Conservation (phyloP, 129 eudicot genomes). For the Helianthus tuberosus region DNA sequence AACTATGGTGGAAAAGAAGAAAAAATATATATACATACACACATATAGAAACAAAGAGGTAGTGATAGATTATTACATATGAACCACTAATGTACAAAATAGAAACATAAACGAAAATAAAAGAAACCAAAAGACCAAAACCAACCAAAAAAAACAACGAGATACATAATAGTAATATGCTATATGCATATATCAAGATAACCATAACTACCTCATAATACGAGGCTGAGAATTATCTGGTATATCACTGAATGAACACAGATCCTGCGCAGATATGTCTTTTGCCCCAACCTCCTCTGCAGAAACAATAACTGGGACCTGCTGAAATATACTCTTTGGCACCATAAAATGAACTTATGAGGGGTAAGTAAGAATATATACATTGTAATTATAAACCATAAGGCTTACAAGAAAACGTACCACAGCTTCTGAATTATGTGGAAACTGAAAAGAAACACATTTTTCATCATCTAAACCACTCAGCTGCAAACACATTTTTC, state of each 20-base stretch:
- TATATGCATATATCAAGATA: background rate
- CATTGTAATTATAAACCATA: background rate
- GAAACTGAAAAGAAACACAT: constrained; percentile 57
- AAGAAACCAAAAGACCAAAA: background rate
- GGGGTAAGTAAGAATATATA: constrained; percentile 12
- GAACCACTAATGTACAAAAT: background rate
- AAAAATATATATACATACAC: background rate
- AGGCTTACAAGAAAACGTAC: constrained; percentile 43
- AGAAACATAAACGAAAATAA: background rate
- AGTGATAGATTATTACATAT: background rate
- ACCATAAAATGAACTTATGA: constrained; percentile 19
- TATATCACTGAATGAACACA: constrained; percentile 51
- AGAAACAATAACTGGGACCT: constrained; percentile 62
- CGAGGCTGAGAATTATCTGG: constrained; percentile 65
- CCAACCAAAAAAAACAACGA: background rate
- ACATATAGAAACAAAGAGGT: constrained; percentile 5
- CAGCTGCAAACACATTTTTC: constrained; percentile 45
- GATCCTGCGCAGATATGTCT: constrained; percentile 66
- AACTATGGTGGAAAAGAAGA: background rate
- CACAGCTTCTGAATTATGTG: constrained; percentile 49
- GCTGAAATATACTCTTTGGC: constrained; percentile 50
- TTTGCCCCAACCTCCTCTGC: constrained; percentile 80
- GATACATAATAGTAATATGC: background rate
- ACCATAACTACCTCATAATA: constrained; percentile 54
- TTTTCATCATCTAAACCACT: constrained; percentile 58